These are phyloP conservation scores for Magnusiomyces tetraspermus DNA, from an alignment of 1,139 yeast genomes.

Conservation along the genomic window DNA sequence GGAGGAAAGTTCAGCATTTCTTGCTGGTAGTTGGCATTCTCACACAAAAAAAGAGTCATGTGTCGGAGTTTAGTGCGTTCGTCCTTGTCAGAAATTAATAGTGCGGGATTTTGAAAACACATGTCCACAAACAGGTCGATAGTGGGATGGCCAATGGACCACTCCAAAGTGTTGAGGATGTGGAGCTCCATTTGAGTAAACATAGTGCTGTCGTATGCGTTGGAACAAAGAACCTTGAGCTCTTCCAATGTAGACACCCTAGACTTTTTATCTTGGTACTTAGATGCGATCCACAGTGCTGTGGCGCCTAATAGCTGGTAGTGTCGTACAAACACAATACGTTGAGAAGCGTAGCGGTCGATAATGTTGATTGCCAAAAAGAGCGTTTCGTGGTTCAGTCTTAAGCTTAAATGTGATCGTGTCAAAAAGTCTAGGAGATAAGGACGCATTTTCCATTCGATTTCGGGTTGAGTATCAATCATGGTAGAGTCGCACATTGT, in stretches of 20 bases:
- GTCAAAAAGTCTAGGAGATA: slow-evolving; percentile 71
- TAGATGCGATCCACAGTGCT: slow-evolving; percentile 91
- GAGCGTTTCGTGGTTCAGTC: slow-evolving; percentile 67
- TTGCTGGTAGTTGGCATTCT: slow-evolving; percentile 64
- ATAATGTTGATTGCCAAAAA: slow-evolving; percentile 72
- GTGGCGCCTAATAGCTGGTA: slow-evolving; percentile 90
- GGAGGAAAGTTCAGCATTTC: slow-evolving; percentile 53
- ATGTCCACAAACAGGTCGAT: slow-evolving; percentile 30
- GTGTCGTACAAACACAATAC: slow-evolving; percentile 87
- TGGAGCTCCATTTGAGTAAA: slow-evolving; percentile 94
- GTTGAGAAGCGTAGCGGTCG: slow-evolving; percentile 83
- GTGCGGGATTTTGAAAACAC: slow-evolving; percentile 18
- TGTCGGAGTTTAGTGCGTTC: slow-evolving; percentile 32
- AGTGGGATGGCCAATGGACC: slow-evolving; percentile 62
- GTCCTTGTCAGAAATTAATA: slow-evolving; percentile 13
- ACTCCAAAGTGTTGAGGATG: slow-evolving; percentile 70
- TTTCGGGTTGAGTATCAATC: slow-evolving; percentile 86
- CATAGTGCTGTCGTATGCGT: slow-evolving; percentile 81
- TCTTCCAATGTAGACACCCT: slow-evolving; percentile 76
- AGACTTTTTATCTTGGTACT: slow-evolving; percentile 79
- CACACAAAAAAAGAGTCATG: slow-evolving; percentile 57
- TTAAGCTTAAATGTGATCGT: slow-evolving; percentile 71
- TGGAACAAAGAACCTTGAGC: slow-evolving; percentile 68
- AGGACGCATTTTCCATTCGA: slow-evolving; percentile 90
- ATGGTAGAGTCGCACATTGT: slow-evolving; percentile 30